Percentiles rank a stretch among this genome's conserved stretches.
Conservation (phyloP, 1,284 basidiomycete species). For the Ganoderma lucidum region DNA sequence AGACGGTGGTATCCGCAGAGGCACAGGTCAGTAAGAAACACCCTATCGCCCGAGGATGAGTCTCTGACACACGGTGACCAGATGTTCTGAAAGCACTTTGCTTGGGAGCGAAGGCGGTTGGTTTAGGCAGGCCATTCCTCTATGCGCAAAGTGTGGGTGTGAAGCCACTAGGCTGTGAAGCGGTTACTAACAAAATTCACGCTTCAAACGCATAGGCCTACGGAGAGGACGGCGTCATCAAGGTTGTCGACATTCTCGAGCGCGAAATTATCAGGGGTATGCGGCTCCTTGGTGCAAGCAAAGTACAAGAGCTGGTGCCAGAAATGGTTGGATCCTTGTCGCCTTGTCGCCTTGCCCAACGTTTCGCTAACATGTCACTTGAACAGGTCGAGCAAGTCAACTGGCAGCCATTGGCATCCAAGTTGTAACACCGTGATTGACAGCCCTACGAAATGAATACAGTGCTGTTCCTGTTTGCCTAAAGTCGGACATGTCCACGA, state of each 20-base stretch:
- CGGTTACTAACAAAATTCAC: not conserved
- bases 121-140: conserved; percentile 90
- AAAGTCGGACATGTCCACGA: not conserved
- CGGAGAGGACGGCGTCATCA: conserved; percentile 83
- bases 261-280: conserved; percentile 86
- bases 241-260: conserved; percentile 76
- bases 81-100: conserved; percentile 94
- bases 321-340: conserved; percentile 66
- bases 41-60: not conserved
- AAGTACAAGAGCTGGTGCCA: conserved; percentile 75
- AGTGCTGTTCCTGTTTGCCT: not conserved
- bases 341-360: not conserved
- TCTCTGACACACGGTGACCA: conserved; percentile 27
- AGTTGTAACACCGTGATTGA: conserved; percentile 43
- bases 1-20: conserved; percentile 88
- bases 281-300: conserved; percentile 81
- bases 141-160: conserved; percentile 83
- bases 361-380: conserved; percentile 2
- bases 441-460: not conserved
- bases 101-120: conserved; percentile 90
- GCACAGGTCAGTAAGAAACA: conserved; percentile 63
- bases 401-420: conserved; percentile 62
- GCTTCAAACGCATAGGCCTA: conserved; percentile 64
- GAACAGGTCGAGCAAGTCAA: conserved; percentile 68
- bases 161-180: conserved; percentile 2